Percentiles rank a stretch among this genome's conserved stretches.
These are phyloP conservation scores for Madurella fahalii DNA, from an alignment of 2,329 filamentous ascomycete genomes.

Conservation along the genomic window DNA sequence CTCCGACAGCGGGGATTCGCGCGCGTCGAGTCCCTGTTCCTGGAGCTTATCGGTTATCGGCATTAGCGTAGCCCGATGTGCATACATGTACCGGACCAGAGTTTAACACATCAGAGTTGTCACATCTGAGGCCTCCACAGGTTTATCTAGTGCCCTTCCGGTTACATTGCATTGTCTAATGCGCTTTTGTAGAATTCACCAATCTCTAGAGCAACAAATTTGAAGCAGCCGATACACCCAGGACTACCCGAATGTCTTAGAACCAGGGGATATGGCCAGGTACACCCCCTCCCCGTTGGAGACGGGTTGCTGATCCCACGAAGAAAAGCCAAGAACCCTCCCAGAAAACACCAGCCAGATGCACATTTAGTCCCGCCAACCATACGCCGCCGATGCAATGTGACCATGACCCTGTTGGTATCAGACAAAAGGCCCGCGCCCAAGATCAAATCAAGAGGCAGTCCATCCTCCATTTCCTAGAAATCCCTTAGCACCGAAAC, in stretches of 20 bases:
- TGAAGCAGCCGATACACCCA: too few relatives aligned
- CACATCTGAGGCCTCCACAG: too few relatives aligned
- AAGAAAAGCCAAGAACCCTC: not conserved
- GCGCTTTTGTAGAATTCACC: too few relatives aligned
- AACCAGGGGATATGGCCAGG: not conserved
- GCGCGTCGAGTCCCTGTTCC: not conserved
- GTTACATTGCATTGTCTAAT: too few relatives aligned
- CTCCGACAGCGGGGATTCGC: constrained; percentile 18
- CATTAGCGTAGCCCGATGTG: not conserved
- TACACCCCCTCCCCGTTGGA: not conserved
- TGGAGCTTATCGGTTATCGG: not conserved
- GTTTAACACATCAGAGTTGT: not conserved
- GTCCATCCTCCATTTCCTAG: constrained; percentile 32
- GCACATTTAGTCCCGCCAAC: constrained; percentile 4
- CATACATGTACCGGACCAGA: not conserved
- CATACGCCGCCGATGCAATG: constrained; percentile 27
- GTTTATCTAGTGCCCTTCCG: too few relatives aligned
- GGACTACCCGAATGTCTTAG: not conserved
- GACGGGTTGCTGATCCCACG: not conserved
- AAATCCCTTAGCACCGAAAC: constrained; percentile 80
- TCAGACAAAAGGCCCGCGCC: not conserved
- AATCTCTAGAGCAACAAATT: too few relatives aligned
- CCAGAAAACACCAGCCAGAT: not conserved
- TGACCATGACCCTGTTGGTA: constrained; percentile 1
- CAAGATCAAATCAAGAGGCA: not conserved